A percentile compares a stretch with the other conserved stretches of the same genome.
Evolutionary conservation across 2,329 filamentous ascomycete genomes (phyloP).

Genomic region (Fusarium goolgardi): DNA sequence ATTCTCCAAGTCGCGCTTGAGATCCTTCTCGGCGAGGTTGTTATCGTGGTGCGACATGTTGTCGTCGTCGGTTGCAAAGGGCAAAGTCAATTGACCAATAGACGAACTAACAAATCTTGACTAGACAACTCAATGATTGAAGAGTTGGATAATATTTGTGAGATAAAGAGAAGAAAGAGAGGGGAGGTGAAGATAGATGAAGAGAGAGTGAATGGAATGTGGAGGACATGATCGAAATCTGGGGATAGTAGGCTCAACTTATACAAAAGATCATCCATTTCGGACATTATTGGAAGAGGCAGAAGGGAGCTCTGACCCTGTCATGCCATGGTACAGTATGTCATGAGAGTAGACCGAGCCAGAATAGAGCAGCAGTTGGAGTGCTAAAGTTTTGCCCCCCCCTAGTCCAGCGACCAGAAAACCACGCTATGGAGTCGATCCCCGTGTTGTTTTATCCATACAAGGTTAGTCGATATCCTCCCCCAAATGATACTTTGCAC

Average conservation of each 20-base stretch:
- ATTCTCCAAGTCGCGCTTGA: slow-evolving; percentile 26
- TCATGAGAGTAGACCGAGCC: not conserved
- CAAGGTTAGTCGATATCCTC: slow-evolving; percentile 1
- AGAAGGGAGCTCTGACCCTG: slow-evolving; percentile 12
- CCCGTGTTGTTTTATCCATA: slow-evolving; percentile 17
- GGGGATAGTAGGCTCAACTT: slow-evolving; percentile 39
- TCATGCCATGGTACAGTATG: not conserved
- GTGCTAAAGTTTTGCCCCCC: slow-evolving; percentile 20
- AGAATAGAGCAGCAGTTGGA: not conserved
- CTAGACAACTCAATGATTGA: slow-evolving; percentile 27
- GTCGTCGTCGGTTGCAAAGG: slow-evolving; percentile 1
- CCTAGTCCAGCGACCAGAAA: not conserved
- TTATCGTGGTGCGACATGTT: slow-evolving; percentile 30
- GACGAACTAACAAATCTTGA: not conserved
- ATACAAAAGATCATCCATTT: slow-evolving; percentile 18
- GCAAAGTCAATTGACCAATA: slow-evolving; percentile 12
- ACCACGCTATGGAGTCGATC: slow-evolving; percentile 27
- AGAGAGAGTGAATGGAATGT: slow-evolving; percentile 6
- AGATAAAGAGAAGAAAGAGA: slow-evolving; percentile 4
- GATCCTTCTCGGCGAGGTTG: slow-evolving; percentile 30
- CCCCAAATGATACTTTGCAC: not conserved
- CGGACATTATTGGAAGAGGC: not conserved
- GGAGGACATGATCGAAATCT: slow-evolving; percentile 23
- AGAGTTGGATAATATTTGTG: slow-evolving; percentile 15
- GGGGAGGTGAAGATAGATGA: slow-evolving; percentile 1